phyloP scores from a whole-genome alignment of 306 rosid genomes.

The Purshia tridentata region DNA sequence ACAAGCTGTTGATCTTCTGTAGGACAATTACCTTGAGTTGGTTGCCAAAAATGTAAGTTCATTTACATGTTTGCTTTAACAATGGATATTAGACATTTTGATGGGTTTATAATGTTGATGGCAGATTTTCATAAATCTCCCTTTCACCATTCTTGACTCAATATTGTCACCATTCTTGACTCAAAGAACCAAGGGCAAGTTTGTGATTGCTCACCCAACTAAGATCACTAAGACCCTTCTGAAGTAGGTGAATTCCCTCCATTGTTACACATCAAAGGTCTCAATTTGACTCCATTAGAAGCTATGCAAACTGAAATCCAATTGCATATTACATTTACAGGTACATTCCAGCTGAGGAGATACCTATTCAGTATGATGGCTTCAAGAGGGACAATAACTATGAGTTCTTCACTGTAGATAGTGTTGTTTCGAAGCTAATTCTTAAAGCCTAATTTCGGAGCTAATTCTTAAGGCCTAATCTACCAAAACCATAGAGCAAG shows the following conservation, averaged over 20 bases:
- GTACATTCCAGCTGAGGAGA: conserved; percentile 47
- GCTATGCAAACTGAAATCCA: neutral
- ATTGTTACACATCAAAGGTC: neutral
- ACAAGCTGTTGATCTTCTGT: conserved; percentile 71
- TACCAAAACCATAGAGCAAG: conserved; percentile 35
- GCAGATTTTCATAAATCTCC: conserved; percentile 86
- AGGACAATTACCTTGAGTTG: conserved; percentile 90
- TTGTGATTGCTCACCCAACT: conserved; percentile 50
- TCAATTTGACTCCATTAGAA: neutral
- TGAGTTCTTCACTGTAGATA: conserved; percentile 31
- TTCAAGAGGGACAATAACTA: conserved; percentile 39
- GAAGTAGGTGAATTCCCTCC: conserved; percentile 23
- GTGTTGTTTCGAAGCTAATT: conserved; percentile 32
- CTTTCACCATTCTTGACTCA: conserved; percentile 80
- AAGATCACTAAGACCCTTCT: conserved; percentile 49
- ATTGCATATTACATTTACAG: neutral
- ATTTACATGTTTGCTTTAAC: conserved; percentile 11
- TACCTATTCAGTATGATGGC: conserved; percentile 47
- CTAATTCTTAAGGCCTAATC: no score
- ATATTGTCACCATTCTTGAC: conserved; percentile 74
- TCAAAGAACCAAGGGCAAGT: conserved; percentile 72
- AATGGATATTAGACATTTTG: neutral
- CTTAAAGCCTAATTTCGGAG: no score
- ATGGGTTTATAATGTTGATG: neutral
- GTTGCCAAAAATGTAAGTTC: no score